Conservation (phyloP, 2,329 filamentous ascomycete species). For the Fusarium verticillioides region DNA sequence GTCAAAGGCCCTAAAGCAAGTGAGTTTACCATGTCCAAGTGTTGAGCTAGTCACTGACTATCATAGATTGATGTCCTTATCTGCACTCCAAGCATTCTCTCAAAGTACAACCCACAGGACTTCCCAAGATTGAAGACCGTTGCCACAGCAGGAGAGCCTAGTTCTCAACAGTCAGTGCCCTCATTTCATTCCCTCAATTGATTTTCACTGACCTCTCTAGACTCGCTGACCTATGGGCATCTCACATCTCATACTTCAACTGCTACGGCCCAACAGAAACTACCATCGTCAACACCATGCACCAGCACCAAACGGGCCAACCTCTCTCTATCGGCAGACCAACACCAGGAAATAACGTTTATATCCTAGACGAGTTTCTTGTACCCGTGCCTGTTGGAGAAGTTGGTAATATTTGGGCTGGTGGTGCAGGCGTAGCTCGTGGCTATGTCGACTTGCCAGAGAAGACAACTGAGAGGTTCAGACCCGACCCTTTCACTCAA, state of each 20-base stretch:
- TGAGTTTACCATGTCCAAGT: slow-evolving; percentile 27
- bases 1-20: slow-evolving; percentile 57
- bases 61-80: slow-evolving; percentile 63
- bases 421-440: slow-evolving; percentile 61
- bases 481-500: slow-evolving; percentile 60
- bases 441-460: slow-evolving; percentile 66
- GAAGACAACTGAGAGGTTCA: slow-evolving; percentile 61
- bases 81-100: slow-evolving; percentile 64
- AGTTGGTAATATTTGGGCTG: slow-evolving; percentile 67
- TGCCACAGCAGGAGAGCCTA: slow-evolving; percentile 66
- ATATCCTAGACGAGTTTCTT: slow-evolving; percentile 61
- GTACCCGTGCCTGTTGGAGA: slow-evolving; percentile 58
- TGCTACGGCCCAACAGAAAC: slow-evolving; percentile 70
- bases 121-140: slow-evolving; percentile 63
- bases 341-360: slow-evolving; percentile 66
- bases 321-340: slow-evolving; percentile 65
- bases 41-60: neutral
- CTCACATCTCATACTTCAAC: slow-evolving; percentile 61
- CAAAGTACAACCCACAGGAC: slow-evolving; percentile 58
- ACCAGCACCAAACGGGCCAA: slow-evolving; percentile 52
- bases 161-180: slow-evolving; percentile 52
- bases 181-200: fast-evolving
- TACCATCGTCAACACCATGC: slow-evolving; percentile 67
- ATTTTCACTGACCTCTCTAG: slow-evolving; percentile 14
- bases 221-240: slow-evolving; percentile 66